Evolutionary conservation across 2,329 filamentous ascomycete species (phyloP), one percentile per base, ranked within the genome.

Genomic region (Fusarium sp.): DNA sequence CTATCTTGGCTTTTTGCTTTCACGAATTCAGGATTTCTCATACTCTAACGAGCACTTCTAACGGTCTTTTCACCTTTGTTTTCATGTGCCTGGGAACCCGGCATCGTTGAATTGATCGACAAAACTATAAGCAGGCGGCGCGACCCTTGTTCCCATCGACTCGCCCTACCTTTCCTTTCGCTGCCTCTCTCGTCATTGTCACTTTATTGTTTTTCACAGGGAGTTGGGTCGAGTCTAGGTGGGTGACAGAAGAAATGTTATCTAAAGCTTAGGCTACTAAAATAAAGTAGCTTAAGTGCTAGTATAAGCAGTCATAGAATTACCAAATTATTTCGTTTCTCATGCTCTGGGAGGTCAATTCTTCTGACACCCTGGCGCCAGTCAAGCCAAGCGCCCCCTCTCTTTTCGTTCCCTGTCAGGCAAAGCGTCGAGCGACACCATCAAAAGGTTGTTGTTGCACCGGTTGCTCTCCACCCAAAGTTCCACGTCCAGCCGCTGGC

Each of bases 341-440:
- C 13, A 30, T 30, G 12, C 12, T 30, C 28, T 30, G 28, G 28
- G 28, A 13, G 12, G 28, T 6, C 28, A 30, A 14, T 30, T 30
- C 28, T 30, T 30, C 28, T 30, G 28, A 30, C 28, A 13, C 28
- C 28, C 28, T 30, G 28, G 12, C 12, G 28, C 28, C 62, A 66
- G 61, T 49, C 46, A 60, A 66, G 50, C 51, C 60, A 66, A 61
- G 66, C 65, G 55, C 67, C 62, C 66, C 66, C 47, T 61, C 66
- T 59, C 63, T 53, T 28, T 41, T 32, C 63, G 67, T 68, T 64
- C 68, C 67, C 49, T 54, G 64, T 74, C 62, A 62, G 72, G 72
- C 40, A 73, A 74, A 74, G 72, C 68, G 71, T 68, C 60, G 55
- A 63, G 46, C 61, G 55, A 68, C 64, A 70, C 70, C 72, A 71